Conservation (phyloP, 2,329 filamentous ascomycete genomes). For the Hypoxylon sp. region DNA sequence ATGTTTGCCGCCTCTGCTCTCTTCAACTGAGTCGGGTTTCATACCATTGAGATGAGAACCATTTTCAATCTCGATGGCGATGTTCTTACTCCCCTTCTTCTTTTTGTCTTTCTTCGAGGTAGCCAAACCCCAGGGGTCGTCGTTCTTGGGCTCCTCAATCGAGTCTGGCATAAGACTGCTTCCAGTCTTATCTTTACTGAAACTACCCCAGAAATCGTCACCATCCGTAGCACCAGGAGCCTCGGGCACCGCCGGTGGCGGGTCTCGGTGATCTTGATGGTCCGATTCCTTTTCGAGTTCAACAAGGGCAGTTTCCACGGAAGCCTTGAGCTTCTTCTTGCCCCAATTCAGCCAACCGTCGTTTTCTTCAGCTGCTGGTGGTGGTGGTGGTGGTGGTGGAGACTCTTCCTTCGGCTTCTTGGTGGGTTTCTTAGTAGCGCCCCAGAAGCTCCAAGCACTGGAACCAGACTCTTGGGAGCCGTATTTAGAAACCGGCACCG, state of each 20-base stretch:
- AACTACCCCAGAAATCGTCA: conserved; percentile 47
- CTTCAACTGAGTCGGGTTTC: conserved; percentile 63
- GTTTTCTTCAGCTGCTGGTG: conserved; percentile 28
- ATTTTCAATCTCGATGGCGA: conserved; percentile 63
- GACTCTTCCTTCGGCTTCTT: conserved; percentile 51
- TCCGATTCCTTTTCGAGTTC: conserved; percentile 47
- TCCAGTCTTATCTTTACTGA: conserved; percentile 50
- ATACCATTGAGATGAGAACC: conserved; percentile 64
- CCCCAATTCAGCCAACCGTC: conserved; percentile 47
- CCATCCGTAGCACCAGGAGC: conserved; percentile 40
- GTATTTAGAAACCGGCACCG: conserved; percentile 50
- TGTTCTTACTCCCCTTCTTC: conserved; percentile 69
- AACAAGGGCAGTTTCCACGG: conserved; percentile 37
- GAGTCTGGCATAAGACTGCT: conserved; percentile 59
- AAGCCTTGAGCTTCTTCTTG: conserved; percentile 55
- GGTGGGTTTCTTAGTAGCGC: conserved; percentile 65
- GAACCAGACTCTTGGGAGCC: conserved; percentile 56
- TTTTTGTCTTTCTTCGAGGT: conserved; percentile 65
- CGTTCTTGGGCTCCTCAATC: conserved; percentile 60
- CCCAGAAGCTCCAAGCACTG: conserved; percentile 71
- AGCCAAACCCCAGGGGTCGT: conserved; percentile 58
- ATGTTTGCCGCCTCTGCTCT: conserved; percentile 61
- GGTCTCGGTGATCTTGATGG: conserved; percentile 34
- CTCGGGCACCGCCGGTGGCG: conserved; percentile 42
- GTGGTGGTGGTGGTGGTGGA: conserved; percentile 17